Conservation (phyloP, 1,139 yeast species). For the Nakaseomyces delphensis region DNA sequence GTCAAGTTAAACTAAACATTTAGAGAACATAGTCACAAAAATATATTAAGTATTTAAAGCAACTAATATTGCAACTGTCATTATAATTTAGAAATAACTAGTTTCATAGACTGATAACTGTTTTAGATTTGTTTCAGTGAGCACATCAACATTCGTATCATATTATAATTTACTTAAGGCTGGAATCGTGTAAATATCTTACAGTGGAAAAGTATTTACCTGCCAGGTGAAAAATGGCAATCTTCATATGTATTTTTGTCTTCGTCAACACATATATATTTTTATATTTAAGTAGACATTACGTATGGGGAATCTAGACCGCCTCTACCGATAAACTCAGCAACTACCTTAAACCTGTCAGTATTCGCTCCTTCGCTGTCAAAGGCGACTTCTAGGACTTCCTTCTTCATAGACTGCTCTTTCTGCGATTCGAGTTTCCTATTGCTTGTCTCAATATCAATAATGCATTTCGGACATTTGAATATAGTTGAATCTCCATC, state of each 20-base stretch:
- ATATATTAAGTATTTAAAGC: too few relatives aligned
- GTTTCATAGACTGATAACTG: background rate
- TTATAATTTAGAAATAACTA: too few relatives aligned
- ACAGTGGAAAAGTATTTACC: too few relatives aligned
- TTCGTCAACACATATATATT: background rate
- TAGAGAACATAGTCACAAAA: too few relatives aligned
- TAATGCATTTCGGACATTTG: slow-evolving; percentile 66
- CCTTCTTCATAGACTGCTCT: slow-evolving; percentile 52
- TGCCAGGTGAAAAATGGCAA: too few relatives aligned
- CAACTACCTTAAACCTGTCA: slow-evolving; percentile 64
- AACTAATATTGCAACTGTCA: too few relatives aligned
- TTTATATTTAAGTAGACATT: background rate
- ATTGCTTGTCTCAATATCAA: slow-evolving; percentile 57
- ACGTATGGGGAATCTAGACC: slow-evolving; percentile 33
- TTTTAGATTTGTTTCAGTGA: background rate
- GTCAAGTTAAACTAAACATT: too few relatives aligned
- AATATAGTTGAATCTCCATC: slow-evolving; percentile 13
- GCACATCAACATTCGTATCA: background rate
- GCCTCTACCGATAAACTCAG: slow-evolving; percentile 82
- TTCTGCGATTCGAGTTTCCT: slow-evolving; percentile 53
- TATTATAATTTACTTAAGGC: too few relatives aligned
- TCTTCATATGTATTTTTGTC: too few relatives aligned
- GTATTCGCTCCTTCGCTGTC: slow-evolving; percentile 39
- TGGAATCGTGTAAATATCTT: too few relatives aligned
- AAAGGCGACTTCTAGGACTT: slow-evolving; percentile 52